Conservation (phyloP, 2,329 filamentous ascomycete genomes). For the Ophidiomyces ophidiicola region DNA sequence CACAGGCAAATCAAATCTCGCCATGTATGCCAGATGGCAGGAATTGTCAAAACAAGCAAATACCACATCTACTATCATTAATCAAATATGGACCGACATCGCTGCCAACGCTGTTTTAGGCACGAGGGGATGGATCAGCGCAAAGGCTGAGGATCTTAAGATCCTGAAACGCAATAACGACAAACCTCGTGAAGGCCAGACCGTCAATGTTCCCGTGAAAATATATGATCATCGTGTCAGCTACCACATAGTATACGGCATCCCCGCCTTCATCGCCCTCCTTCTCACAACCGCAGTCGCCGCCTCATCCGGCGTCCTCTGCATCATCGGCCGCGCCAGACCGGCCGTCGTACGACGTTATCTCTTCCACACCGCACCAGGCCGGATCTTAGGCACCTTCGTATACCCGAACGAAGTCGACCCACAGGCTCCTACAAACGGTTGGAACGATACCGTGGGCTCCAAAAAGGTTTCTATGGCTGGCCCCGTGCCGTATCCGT, state of each 20-base stretch:
- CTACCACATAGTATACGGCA: constrained; percentile 17
- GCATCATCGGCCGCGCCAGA: constrained; percentile 19
- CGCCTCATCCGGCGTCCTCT: constrained; percentile 23
- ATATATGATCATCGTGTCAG: constrained; percentile 11
- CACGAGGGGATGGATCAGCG: constrained; percentile 19
- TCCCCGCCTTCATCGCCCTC: constrained; percentile 38
- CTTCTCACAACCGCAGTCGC: constrained; percentile 10
- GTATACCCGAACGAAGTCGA: constrained; percentile 13
- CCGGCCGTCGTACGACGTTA: constrained; percentile 13
- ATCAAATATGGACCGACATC: constrained; percentile 38
- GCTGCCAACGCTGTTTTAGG: constrained; percentile 35
- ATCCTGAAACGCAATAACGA: constrained; percentile 22
- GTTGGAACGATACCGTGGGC: constrained; percentile 12
- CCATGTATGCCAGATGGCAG: constrained; percentile 34
- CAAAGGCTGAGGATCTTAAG: not conserved
- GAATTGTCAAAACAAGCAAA: constrained; percentile 21
- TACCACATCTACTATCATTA: constrained; percentile 28
- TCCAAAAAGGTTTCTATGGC: constrained; percentile 10
- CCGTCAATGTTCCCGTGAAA: constrained; percentile 22
- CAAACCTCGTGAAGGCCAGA: constrained; percentile 25
- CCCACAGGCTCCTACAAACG: constrained; percentile 11
- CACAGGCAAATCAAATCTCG: constrained; percentile 28
- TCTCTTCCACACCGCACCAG: constrained; percentile 13
- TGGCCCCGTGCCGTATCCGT: constrained; percentile 7
- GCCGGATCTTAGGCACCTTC: constrained; percentile 14